phyloP scores from a whole-genome alignment of 1,284 basidiomycete genomes.

The Tilletiopsis washingtonensis region DNA sequence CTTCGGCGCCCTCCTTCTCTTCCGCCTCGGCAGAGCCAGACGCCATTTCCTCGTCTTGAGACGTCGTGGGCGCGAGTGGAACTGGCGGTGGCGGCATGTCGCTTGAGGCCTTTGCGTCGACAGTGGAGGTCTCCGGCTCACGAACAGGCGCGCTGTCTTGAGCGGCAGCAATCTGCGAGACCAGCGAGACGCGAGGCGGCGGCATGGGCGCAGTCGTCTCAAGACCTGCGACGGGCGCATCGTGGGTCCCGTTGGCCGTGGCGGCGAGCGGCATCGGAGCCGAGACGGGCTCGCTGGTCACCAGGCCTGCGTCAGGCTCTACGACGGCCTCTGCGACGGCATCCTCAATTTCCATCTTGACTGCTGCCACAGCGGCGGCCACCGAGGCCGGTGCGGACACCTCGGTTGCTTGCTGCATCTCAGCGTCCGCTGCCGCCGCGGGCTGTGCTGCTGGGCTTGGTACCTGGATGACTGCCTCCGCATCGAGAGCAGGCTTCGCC shows the following conservation, averaged over 20 bases:
- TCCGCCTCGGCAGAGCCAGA: not conserved
- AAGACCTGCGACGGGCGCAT: not conserved
- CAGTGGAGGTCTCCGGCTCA: no score
- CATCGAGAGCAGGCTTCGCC: no score
- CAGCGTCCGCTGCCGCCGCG: no score
- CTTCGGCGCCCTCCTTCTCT: not conserved
- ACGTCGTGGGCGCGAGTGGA: not conserved
- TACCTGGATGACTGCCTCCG: no score
- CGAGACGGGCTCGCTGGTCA: not conserved
- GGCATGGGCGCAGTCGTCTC: not conserved
- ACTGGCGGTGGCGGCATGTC: not conserved
- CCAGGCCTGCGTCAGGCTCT: not conserved
- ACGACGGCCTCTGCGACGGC: not conserved
- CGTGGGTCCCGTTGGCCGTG: not conserved
- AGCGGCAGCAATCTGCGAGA: not conserved
- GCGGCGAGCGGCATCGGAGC: no score
- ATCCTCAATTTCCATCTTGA: conserved; percentile 8
- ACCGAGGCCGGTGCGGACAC: no score
- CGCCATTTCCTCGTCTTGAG: not conserved
- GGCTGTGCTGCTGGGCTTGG: no score
- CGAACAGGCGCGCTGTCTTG: not conserved
- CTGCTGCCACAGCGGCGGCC: no score
- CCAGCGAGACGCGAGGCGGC: not conserved
- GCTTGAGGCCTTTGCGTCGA: no score
- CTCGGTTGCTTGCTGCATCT: no score